Percentiles rank a stretch among this genome's conserved stretches.
These are phyloP conservation scores for Infundibulicybe gibba DNA, from an alignment of 768 basidiomycete species.

Conservation along the genomic window DNA sequence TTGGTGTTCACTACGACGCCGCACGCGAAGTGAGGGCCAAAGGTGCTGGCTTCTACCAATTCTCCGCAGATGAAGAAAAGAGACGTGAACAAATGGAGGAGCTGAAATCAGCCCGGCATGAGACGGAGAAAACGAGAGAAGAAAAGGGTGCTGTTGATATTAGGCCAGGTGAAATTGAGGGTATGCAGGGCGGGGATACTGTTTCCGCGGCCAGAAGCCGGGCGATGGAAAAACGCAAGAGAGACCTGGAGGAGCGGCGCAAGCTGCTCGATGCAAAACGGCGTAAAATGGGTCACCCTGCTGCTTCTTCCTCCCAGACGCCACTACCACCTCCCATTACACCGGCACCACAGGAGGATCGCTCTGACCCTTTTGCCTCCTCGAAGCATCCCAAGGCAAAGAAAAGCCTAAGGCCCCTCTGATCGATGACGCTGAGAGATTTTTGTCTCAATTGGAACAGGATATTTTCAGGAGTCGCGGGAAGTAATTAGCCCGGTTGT, in stretches of 20 bases:
- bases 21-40: conserved; percentile 78
- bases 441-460: conserved; percentile 61
- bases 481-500: too few species aligned
- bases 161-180: conserved; percentile 72
- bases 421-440: conserved; percentile 51
- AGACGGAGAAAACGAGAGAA: conserved; percentile 63
- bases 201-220: conserved; percentile 36
- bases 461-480: conserved; percentile 38
- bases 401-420: conserved; percentile 9
- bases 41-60: conserved; percentile 91
- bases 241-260: conserved; percentile 67
- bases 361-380: conserved; percentile 47
- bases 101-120: conserved; percentile 58
- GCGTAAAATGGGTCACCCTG: conserved; percentile 35
- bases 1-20: conserved; percentile 80
- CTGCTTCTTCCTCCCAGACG: conserved; percentile 3
- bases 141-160: conserved; percentile 60
- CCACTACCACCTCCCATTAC: not conserved
- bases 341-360: not conserved
- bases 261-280: conserved; percentile 65
- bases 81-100: conserved; percentile 82
- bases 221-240: conserved; percentile 70
- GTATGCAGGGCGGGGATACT: conserved; percentile 49
- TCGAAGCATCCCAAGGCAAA: conserved; percentile 36
- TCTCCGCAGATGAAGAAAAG: conserved; percentile 81